Percentiles rank a stretch among this genome's conserved stretches.
phyloP scores from a whole-genome alignment of 2,329 filamentous ascomycete species.

The Fusarium ambrosium region DNA sequence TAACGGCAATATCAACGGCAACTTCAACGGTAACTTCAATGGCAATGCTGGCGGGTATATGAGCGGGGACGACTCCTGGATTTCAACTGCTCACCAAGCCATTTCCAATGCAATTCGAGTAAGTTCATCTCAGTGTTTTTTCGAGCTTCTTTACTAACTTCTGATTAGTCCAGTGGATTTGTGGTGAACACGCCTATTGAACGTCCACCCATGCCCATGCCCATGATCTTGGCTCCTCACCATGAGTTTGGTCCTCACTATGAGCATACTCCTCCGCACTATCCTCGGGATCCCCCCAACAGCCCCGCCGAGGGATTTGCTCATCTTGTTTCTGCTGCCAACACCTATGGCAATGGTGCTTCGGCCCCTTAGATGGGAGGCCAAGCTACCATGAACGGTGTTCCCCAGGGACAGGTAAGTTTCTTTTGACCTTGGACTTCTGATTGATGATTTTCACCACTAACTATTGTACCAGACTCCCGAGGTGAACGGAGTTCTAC shows the following conservation, averaged over 20 bases:
- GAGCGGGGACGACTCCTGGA: slow-evolving; percentile 34
- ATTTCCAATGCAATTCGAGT: slow-evolving; percentile 41
- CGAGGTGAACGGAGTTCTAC: neutral
- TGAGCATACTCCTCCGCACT: too few relatives aligned
- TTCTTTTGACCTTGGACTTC: neutral
- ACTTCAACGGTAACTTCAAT: neutral
- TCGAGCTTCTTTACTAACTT: neutral
- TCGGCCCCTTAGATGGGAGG: slow-evolving; percentile 44
- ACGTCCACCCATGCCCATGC: neutral
- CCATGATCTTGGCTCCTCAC: neutral
- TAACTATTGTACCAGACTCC: slow-evolving; percentile 8
- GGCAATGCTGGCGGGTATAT: neutral
- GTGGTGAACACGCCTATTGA: neutral
- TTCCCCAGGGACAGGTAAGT: slow-evolving; percentile 18
- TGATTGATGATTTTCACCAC: neutral
- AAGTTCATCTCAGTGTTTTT: neutral
- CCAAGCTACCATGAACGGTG: slow-evolving; percentile 21
- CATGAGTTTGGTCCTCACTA: neutral
- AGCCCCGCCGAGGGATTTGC: slow-evolving; percentile 13
- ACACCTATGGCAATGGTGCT: slow-evolving; percentile 7
- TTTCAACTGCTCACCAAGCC: slow-evolving; percentile 44
- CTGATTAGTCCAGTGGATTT: slow-evolving; percentile 27
- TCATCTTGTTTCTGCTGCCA: neutral
- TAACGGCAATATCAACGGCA: slow-evolving; percentile 12
- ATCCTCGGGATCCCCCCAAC: slow-evolving; percentile 27